Conservation (phyloP, 441 rosid genomes). For the Kokia cookei region DNA sequence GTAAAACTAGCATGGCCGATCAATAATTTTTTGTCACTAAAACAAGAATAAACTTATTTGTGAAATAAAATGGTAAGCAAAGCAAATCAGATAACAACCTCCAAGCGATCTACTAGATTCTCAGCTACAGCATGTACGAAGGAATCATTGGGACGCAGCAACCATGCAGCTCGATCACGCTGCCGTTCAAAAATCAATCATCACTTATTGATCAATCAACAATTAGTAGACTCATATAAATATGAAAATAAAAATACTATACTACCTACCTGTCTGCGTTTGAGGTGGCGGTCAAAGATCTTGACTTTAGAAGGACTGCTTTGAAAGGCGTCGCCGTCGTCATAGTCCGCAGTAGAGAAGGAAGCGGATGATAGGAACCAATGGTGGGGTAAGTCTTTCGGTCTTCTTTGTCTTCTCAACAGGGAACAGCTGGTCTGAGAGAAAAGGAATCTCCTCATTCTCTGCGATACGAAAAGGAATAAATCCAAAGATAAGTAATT, state of each 20-base stretch:
- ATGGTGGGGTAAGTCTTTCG: not conserved
- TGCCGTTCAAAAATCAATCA: conserved; percentile 22
- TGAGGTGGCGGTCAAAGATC: conserved; percentile 86
- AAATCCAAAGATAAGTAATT: not conserved
- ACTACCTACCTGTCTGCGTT: conserved; percentile 60
- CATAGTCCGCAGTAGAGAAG: conserved; percentile 32
- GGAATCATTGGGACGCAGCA: conserved; percentile 55
- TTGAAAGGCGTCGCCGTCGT: conserved; percentile 33
- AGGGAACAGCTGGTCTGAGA: conserved; percentile 17
- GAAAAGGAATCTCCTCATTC: conserved; percentile 24
- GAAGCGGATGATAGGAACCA: conserved; percentile 14
- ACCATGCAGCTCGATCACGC: conserved; percentile 99
- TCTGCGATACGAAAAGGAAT: not conserved
- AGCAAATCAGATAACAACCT: conserved; percentile 35
- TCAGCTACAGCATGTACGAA: conserved; percentile 91
- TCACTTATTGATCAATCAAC: not conserved
- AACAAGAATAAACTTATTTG: not conserved
- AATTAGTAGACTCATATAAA: not conserved
- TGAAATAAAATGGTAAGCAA: not conserved
- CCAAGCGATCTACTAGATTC: conserved; percentile 82
- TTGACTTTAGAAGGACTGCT: conserved; percentile 45
- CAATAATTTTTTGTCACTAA: not conserved
- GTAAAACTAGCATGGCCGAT: not conserved
- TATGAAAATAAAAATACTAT: not conserved
- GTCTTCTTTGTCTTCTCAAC: conserved; percentile 5